phyloP scores from a whole-genome alignment of 139 green algal genomes.

The Micractinium sp. region DNA sequence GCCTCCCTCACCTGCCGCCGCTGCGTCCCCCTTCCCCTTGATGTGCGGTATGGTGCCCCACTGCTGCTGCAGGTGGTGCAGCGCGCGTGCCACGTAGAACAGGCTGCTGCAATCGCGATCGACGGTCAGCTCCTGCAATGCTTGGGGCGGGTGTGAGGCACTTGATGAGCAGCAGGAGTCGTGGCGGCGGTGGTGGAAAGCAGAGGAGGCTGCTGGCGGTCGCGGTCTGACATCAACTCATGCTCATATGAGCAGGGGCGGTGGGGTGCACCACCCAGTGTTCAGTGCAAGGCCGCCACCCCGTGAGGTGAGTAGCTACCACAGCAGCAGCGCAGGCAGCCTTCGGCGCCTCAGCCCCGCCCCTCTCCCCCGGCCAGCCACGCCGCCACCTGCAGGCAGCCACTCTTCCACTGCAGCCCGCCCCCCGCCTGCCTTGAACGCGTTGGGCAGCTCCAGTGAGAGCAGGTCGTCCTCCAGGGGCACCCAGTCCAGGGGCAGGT shows the following conservation, averaged over 20 bases:
- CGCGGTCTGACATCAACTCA: neutral
- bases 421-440: constrained; percentile 52
- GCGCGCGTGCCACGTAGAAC: constrained; percentile 71
- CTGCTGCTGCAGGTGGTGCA: constrained; percentile 79
- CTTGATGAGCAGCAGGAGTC: too few relatives aligned
- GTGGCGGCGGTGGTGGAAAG: neutral
- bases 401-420: too few relatives aligned
- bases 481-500: constrained; percentile 76
- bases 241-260: too few relatives aligned
- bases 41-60: constrained; percentile 74
- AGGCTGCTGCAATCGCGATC: constrained; percentile 80
- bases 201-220: neutral
- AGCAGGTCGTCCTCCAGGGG: constrained; percentile 91
- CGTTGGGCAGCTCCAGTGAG: constrained; percentile 78
- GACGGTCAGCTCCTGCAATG: constrained; percentile 55
- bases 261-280: too few relatives aligned
- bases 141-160: too few relatives aligned
- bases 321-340: neutral
- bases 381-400: too few relatives aligned
- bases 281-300: too few relatives aligned
- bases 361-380: too few relatives aligned
- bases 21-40: constrained; percentile 79
- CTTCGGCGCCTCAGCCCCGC: too few relatives aligned
- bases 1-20: constrained; percentile 50
- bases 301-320: too few relatives aligned